Evolutionary conservation across 768 basidiomycete genomes (phyloP), one percentile per base, ranked within the genome.

Genomic region (Serendipita vermifera): DNA sequence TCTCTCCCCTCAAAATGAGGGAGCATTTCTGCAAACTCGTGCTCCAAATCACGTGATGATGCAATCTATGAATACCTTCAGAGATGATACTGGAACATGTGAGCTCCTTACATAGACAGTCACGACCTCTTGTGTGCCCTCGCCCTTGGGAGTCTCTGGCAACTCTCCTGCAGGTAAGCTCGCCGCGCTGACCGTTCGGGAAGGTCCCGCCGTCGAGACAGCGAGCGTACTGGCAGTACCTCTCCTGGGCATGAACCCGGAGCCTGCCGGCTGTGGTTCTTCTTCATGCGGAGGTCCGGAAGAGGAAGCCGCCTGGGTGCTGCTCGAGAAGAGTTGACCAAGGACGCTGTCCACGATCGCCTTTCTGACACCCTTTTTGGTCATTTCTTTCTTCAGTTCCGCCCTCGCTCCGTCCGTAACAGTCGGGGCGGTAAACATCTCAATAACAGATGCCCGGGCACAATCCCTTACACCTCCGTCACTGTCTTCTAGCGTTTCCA

Each of bases 1-100:
- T 99, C 94, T 70, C 80, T 94, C n/a, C 94, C 96, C 70, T 89
- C 87, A 63, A 96, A 98, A 31, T 75, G 71, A 55, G 85, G 84
- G 17, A 75, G 66, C 85, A 97, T 92, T 7, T 70, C 70, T 3
- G 77, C 72, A 65, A 97, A 91, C 65, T 97, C 91, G 55, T 75
- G 77, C 66, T 92, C 89, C 51, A 99, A 68, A 65, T 99, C 94
- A 62, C 78, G 75, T 57, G 75, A 74, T 15, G 90, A 94, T 1
- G 92, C 87, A 64, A 98, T 79, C 68, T 73, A 63, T 26, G n/a
- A n/a, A 32, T 36, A 26, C 6, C 5, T 20, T 38, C 14, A 3
- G 54, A 17, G 55, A 15, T 46, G 27, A n/a, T 6, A 51, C 26
- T 2, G 20, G 54, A 20, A 53, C 35, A 48, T 29, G 20, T 46